Conservation (phyloP, 805 yeast species). For the Saccharomyces mikatae region DNA sequence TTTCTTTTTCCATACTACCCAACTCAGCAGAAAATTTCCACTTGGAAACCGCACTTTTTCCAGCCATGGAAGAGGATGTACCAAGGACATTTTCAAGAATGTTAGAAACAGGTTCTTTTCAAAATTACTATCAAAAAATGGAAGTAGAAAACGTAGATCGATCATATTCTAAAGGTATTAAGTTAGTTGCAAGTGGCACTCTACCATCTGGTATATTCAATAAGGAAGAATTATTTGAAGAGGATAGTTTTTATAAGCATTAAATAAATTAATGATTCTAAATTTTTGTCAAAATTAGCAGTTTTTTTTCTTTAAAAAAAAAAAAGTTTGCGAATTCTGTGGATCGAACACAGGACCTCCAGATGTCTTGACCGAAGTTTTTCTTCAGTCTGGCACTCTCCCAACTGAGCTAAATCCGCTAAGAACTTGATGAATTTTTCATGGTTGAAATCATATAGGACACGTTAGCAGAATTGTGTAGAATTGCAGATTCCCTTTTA, state of each 20-base stretch:
- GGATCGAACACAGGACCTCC: conserved; percentile 89
- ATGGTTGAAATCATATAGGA: no score
- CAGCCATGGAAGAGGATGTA: not conserved
- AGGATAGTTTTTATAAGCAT: conserved; percentile 19
- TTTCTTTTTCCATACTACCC: conserved; percentile 3
- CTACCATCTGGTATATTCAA: conserved; percentile 13
- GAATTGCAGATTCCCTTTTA: no score
- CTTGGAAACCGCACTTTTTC: not conserved
- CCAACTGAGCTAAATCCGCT: conserved; percentile 39
- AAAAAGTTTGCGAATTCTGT: conserved; percentile 62
- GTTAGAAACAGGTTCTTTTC: not conserved
- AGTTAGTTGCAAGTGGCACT: not conserved
- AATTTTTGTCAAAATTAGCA: not conserved
- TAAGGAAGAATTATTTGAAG: conserved; percentile 16
- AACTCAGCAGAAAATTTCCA: conserved; percentile 1
- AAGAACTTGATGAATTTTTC: no score
- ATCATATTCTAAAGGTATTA: not conserved
- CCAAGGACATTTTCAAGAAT: conserved; percentile 3
- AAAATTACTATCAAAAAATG: not conserved
- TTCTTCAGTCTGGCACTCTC: conserved; percentile 40
- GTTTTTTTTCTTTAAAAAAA: conserved; percentile 16
- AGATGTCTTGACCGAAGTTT: conserved; percentile 29
- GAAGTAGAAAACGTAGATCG: not conserved
- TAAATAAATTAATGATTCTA: conserved; percentile 1
- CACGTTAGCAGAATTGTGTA: no score